A percentile compares a stretch with the other conserved stretches of the same genome.
Evolutionary conservation across 176 grass and related monocot genomes (phyloP).

Genomic region (Oryza longistaminata): DNA sequence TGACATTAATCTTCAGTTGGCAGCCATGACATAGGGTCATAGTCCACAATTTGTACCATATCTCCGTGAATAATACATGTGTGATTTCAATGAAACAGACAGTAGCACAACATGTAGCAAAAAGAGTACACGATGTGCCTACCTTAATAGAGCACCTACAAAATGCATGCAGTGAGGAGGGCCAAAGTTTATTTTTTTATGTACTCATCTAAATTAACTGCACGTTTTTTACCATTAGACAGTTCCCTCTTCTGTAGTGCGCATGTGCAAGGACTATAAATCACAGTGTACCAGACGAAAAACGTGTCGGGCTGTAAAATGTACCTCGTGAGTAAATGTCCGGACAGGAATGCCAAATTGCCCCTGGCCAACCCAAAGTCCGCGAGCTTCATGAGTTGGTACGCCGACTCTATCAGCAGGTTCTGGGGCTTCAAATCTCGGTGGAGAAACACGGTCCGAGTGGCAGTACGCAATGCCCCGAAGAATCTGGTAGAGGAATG

Average conservation of each 20-base stretch:
- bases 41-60: neutral
- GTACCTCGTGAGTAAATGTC: slow-evolving; percentile 90
- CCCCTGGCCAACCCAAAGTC: slow-evolving; percentile 96
- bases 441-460: slow-evolving; percentile 86
- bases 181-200: neutral
- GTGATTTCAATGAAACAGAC: neutral
- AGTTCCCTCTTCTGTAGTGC: neutral
- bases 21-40: neutral
- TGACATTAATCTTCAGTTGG: neutral
- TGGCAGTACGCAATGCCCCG: slow-evolving; percentile 89
- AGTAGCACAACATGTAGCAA: neutral
- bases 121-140: neutral
- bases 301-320: neutral
- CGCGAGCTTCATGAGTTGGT: slow-evolving; percentile 88
- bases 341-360: slow-evolving; percentile 78
- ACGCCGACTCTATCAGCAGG: slow-evolving; percentile 74
- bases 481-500: slow-evolving; percentile 86
- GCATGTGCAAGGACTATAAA: neutral
- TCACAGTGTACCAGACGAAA: neutral
- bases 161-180: neutral
- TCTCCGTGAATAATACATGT: neutral
- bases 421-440: slow-evolving; percentile 95
- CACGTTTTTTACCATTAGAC: neutral
- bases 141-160: neutral
- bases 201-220: neutral